A percentile compares a stretch with the other conserved stretches of the same genome.
Conservation (phyloP, 495 filamentous ascomycete species). For the Glarea lozoyensis region DNA sequence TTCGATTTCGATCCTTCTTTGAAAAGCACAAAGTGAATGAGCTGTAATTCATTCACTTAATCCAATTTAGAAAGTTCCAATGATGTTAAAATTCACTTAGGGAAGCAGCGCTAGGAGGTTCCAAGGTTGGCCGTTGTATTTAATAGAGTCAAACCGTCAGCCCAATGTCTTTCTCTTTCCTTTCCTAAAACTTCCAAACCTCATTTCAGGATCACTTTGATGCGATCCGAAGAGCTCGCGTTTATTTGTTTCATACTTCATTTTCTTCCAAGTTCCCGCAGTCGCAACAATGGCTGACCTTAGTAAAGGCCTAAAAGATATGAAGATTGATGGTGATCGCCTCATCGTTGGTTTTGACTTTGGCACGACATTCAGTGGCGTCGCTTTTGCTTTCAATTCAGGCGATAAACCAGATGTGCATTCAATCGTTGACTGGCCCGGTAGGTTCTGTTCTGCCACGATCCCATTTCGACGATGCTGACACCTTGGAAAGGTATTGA, state of each 20-base stretch:
- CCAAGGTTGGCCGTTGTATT: no score
- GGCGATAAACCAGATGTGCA: constrained; percentile 7
- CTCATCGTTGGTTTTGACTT: constrained; percentile 24
- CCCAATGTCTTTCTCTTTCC: no score
- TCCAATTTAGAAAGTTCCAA: no score
- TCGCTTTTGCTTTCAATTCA: constrained; percentile 19
- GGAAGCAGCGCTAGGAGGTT: no score
- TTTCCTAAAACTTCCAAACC: background rate
- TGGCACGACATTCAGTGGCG: constrained; percentile 23
- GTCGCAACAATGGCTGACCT: background rate
- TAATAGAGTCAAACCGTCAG: background rate
- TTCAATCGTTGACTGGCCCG: constrained; percentile 13
- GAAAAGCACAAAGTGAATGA: no score
- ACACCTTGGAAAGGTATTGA: constrained; percentile 14
- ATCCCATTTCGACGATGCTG: background rate
- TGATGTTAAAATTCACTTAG: no score
- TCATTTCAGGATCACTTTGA: background rate
- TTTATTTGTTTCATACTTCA: no score
- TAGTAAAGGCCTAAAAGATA: background rate
- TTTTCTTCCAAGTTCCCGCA: no score
- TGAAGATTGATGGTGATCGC: constrained; percentile 6
- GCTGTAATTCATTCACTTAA: no score
- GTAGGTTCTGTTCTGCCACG: background rate
- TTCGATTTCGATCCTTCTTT: no score
- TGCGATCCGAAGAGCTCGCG: background rate